Evolutionary conservation across 2,329 filamentous ascomycete species (phyloP).

Genomic region (Pyricularia sp.): DNA sequence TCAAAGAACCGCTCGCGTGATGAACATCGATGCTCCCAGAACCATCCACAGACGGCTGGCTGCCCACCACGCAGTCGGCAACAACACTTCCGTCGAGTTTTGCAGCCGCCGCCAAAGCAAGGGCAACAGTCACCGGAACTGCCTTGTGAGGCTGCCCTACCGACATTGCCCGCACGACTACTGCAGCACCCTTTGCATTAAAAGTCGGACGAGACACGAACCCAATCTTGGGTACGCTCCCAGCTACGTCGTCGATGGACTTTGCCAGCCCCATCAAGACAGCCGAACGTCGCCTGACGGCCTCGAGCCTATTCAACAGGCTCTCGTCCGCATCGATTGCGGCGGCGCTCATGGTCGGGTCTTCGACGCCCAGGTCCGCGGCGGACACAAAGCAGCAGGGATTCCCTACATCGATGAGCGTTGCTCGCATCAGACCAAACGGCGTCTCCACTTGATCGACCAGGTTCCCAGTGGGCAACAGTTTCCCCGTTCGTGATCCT

Average conservation of each 20-base stretch:
- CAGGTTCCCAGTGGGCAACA: constrained; percentile 24
- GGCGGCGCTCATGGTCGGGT: constrained; percentile 11
- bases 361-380: constrained; percentile 16
- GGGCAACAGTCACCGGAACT: constrained; percentile 25
- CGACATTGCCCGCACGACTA: constrained; percentile 31
- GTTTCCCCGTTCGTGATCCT: constrained; percentile 25
- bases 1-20: constrained; percentile 2
- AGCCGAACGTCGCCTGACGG: constrained; percentile 23
- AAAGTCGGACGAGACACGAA: constrained; percentile 22
- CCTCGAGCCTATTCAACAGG: constrained; percentile 20
- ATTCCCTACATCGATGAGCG: constrained; percentile 27
- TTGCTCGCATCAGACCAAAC: constrained; percentile 16
- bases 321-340: constrained; percentile 17
- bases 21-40: not conserved
- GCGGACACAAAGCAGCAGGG: constrained; percentile 26
- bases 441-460: constrained; percentile 18
- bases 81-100: constrained; percentile 22
- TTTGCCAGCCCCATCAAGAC: constrained; percentile 26
- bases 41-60: constrained; percentile 20
- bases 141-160: constrained; percentile 32
- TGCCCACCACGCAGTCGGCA: not conserved
- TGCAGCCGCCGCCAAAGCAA: constrained; percentile 26
- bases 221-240: constrained; percentile 32
- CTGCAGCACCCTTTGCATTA: constrained; percentile 9
- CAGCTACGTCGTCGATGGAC: constrained; percentile 24